Conservation (phyloP, 2,329 filamentous ascomycete genomes). For the Exophiala sp. region DNA sequence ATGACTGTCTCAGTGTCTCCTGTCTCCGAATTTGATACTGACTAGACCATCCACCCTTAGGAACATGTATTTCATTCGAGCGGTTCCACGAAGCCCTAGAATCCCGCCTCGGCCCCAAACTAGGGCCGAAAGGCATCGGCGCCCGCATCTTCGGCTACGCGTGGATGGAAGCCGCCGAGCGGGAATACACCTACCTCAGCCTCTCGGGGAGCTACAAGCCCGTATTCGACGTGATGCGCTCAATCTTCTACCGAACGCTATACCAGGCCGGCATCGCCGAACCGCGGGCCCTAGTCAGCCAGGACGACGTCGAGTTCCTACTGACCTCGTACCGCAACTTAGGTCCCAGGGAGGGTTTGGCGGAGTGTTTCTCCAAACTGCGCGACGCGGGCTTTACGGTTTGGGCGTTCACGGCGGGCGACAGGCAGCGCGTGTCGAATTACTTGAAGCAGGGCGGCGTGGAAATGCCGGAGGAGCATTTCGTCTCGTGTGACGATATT, state of each 20-base stretch:
- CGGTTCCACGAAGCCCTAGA: too few relatives aligned
- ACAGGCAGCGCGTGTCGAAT: constrained; percentile 45
- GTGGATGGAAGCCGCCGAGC: constrained; percentile 42
- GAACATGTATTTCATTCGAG: too few relatives aligned
- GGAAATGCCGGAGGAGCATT: constrained; percentile 47
- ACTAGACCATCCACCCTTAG: too few relatives aligned
- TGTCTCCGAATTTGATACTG: too few relatives aligned
- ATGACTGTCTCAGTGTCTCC: too few relatives aligned
- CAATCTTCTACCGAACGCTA: constrained; percentile 42
- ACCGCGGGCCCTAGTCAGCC: constrained; percentile 36
- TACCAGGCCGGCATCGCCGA: constrained; percentile 37
- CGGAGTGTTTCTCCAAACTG: constrained; percentile 39
- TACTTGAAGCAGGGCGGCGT: constrained; percentile 49
- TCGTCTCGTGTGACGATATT: constrained; percentile 47
- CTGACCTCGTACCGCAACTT: constrained; percentile 32
- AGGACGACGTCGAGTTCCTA: constrained; percentile 38
- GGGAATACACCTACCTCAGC: constrained; percentile 44
- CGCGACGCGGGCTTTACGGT: constrained; percentile 46
- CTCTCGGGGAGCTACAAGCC: constrained; percentile 37
- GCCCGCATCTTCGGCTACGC: constrained; percentile 38
- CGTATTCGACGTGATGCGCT: constrained; percentile 37
- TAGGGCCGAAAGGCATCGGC: not conserved
- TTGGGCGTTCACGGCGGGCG: constrained; percentile 51
- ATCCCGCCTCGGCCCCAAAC: too few relatives aligned
- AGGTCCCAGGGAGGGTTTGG: constrained; percentile 34